Evolutionary conservation across 192 early-diverging fungal genomes (phyloP).

Genomic region (Endogone sp.): DNA sequence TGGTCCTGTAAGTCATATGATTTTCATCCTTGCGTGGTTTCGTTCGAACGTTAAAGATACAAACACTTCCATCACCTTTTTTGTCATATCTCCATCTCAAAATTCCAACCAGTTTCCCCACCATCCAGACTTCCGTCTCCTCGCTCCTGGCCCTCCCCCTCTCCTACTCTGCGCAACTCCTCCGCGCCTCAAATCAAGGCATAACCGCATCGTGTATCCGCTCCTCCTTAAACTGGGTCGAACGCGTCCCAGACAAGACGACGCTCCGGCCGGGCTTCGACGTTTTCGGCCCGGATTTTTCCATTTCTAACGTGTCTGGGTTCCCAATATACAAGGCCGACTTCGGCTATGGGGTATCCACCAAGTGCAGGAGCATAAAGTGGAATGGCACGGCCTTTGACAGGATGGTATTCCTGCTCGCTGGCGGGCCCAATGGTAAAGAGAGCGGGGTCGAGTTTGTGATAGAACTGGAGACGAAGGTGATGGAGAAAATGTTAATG

Average conservation of each 20-base stretch:
- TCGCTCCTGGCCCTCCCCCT: background rate
- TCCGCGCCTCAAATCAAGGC: background rate
- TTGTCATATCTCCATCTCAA: too few species aligned
- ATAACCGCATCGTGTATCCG: background rate
- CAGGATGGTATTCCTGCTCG: background rate
- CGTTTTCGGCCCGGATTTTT: background rate
- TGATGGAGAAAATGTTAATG: background rate
- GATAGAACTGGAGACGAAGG: background rate
- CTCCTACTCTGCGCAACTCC: background rate
- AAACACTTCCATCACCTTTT: background rate
- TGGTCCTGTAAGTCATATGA: background rate
- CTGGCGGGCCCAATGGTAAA: background rate
- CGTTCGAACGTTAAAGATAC: background rate
- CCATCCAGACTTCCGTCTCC: background rate
- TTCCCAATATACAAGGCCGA: background rate
- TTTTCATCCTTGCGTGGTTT: background rate
- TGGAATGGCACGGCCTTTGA: background rate
- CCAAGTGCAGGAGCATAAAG: background rate
- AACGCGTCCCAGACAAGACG: background rate
- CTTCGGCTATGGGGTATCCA: background rate
- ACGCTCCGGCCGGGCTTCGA: background rate
- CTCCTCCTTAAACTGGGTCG: background rate
- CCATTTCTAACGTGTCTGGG: background rate
- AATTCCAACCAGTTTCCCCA: background rate
- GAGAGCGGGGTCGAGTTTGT: background rate